Evolutionary conservation across 768 basidiomycete species (phyloP).

Genomic region (Tulasnella sp.): DNA sequence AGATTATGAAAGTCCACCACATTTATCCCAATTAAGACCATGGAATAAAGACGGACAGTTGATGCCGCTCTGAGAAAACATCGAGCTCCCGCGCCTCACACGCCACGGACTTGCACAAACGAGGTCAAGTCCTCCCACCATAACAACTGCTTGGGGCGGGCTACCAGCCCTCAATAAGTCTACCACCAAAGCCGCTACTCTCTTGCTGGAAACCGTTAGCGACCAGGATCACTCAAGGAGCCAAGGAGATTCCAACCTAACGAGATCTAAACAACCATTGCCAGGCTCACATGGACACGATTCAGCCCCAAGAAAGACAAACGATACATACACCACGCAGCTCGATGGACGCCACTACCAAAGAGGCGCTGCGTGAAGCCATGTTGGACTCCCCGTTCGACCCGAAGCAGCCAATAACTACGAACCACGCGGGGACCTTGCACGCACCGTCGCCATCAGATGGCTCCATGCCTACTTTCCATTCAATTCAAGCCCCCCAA

Average conservation of each 20-base stretch:
- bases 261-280: background rate
- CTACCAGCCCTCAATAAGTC: background rate
- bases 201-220: background rate
- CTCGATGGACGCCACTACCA: background rate
- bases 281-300: background rate
- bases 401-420: background rate
- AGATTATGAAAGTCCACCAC: background rate
- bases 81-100: background rate
- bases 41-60: background rate
- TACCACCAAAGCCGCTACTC: background rate
- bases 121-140: background rate
- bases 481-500: background rate
- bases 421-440: background rate
- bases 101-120: background rate
- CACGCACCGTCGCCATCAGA: background rate
- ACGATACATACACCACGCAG: background rate
- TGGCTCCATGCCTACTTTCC: background rate
- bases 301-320: background rate
- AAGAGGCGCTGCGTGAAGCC: constrained; percentile 22
- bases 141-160: background rate
- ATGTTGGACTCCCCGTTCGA: constrained; percentile 26
- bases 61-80: background rate
- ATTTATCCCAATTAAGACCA: background rate
- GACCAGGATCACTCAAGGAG: background rate
- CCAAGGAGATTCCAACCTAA: background rate